phyloP scores from a whole-genome alignment of 2,329 filamentous ascomycete genomes.

The Pestalotiopsis sp. region DNA sequence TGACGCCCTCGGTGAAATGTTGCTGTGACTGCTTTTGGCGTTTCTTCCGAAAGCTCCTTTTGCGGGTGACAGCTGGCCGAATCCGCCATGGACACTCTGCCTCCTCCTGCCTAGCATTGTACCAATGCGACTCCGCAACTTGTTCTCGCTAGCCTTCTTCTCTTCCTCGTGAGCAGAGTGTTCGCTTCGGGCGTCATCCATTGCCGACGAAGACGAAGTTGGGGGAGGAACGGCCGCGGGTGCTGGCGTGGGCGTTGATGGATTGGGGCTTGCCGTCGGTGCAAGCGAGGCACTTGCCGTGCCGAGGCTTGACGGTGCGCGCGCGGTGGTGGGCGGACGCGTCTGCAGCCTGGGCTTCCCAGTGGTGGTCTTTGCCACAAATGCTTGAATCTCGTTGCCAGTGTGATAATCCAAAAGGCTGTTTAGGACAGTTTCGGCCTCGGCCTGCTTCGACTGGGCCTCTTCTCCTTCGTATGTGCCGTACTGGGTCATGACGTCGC shows the following conservation, averaged over 20 bases:
- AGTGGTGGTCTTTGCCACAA: slow-evolving; percentile 46
- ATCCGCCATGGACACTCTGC: slow-evolving; percentile 66
- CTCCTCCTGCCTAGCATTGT: slow-evolving; percentile 68
- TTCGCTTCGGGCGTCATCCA: slow-evolving; percentile 44
- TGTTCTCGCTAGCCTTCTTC: slow-evolving; percentile 49
- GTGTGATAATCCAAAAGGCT: slow-evolving; percentile 85
- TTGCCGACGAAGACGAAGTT: neutral
- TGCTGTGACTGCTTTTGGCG: slow-evolving; percentile 63
- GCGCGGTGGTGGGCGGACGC: slow-evolving; percentile 36
- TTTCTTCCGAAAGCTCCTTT: slow-evolving; percentile 63
- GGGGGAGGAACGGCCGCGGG: neutral
- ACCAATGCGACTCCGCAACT: slow-evolving; percentile 63
- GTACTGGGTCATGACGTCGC: slow-evolving; percentile 88
- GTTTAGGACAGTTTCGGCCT: slow-evolving; percentile 78
- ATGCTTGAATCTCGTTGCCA: slow-evolving; percentile 80
- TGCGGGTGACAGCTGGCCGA: slow-evolving; percentile 54
- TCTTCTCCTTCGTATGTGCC: slow-evolving; percentile 91
- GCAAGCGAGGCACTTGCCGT: slow-evolving; percentile 27
- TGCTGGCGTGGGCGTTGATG: neutral
- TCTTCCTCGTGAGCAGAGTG: slow-evolving; percentile 43
- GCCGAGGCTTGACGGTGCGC: slow-evolving; percentile 40
- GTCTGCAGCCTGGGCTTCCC: slow-evolving; percentile 46
- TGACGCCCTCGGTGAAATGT: slow-evolving; percentile 57
- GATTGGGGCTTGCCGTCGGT: slow-evolving; percentile 26
- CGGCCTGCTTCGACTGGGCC: slow-evolving; percentile 71